These are phyloP conservation scores for Cyclotella cryptica DNA, from an alignment of 108 stramenopile genomes.

Conservation along the genomic window DNA sequence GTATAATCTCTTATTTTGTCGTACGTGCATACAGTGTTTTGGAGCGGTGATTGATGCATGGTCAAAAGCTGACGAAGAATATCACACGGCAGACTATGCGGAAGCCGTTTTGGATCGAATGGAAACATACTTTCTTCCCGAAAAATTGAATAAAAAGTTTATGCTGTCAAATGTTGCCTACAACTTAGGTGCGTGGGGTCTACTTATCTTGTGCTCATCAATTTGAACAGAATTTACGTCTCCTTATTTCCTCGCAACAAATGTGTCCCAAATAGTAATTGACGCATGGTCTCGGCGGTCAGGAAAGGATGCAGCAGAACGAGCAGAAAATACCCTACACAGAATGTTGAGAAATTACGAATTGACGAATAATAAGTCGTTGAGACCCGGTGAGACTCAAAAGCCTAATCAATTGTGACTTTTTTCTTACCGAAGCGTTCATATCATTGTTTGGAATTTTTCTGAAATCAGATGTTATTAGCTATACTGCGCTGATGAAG, in stretches of 20 bases:
- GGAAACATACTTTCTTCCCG: constrained; percentile 37
- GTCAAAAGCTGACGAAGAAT: constrained; percentile 39
- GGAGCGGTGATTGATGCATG: constrained; percentile 52
- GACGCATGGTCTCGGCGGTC: constrained; percentile 57
- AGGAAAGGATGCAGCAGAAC: constrained; percentile 32
- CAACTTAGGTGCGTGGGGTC: constrained; percentile 34
- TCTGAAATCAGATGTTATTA: constrained; percentile 37
- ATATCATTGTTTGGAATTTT: not conserved
- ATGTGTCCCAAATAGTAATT: constrained; percentile 25
- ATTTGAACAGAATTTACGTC: not conserved
- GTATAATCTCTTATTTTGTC: not conserved
- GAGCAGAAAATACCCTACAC: constrained; percentile 42
- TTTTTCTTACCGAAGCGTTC: not conserved
- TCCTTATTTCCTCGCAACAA: not conserved
- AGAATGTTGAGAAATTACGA: constrained; percentile 39
- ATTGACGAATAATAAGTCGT: constrained; percentile 25
- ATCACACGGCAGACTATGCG: constrained; percentile 43
- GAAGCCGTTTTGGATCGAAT: constrained; percentile 31
- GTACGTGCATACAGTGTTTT: constrained; percentile 25
- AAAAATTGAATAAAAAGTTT: constrained; percentile 23
- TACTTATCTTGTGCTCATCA: not conserved
- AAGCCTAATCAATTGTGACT: too few relatives aligned
- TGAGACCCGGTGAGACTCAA: constrained; percentile 30
- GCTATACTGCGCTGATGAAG: constrained; percentile 52
- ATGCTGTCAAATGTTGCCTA: constrained; percentile 38